Evolutionary conservation across 108 stramenopile species (phyloP).

Genomic region (Skeletonema menzelii): DNA sequence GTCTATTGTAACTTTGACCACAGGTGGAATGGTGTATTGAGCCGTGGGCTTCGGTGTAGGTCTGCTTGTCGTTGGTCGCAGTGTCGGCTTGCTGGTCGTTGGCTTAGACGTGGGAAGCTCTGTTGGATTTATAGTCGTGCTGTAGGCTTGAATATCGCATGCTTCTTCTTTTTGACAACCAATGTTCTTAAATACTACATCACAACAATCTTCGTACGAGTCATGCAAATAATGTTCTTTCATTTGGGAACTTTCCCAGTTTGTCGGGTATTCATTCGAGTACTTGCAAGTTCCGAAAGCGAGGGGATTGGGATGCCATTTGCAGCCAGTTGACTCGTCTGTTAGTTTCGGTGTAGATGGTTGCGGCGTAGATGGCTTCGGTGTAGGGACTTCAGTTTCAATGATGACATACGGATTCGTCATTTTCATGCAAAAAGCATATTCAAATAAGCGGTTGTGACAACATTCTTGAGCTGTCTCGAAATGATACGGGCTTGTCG

Average conservation of each 20-base stretch:
- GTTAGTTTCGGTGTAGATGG: neutral
- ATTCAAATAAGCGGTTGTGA: conserved; percentile 19
- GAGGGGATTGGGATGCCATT: neutral
- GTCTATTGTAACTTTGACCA: conserved; percentile 6
- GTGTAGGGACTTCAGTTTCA: neutral
- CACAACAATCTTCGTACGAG: neutral
- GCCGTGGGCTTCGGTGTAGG: neutral
- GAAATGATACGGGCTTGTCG: conserved; percentile 11
- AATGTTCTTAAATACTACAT: neutral
- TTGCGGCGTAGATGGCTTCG: neutral
- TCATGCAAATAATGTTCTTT: neutral
- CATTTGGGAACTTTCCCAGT: neutral
- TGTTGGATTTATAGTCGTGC: neutral
- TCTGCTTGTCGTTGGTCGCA: neutral
- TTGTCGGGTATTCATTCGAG: neutral
- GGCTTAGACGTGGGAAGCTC: conserved; percentile 1
- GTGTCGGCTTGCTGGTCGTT: neutral
- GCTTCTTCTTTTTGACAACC: neutral
- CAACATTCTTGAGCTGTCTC: conserved; percentile 18
- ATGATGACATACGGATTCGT: neutral
- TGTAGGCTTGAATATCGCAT: neutral
- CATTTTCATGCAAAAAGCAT: conserved; percentile 18
- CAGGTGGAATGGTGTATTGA: conserved; percentile 3
- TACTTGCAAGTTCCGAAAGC: neutral
- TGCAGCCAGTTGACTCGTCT: neutral